phyloP scores from a whole-genome alignment of 148 eudicot genomes.

The Oxyria digyna region DNA sequence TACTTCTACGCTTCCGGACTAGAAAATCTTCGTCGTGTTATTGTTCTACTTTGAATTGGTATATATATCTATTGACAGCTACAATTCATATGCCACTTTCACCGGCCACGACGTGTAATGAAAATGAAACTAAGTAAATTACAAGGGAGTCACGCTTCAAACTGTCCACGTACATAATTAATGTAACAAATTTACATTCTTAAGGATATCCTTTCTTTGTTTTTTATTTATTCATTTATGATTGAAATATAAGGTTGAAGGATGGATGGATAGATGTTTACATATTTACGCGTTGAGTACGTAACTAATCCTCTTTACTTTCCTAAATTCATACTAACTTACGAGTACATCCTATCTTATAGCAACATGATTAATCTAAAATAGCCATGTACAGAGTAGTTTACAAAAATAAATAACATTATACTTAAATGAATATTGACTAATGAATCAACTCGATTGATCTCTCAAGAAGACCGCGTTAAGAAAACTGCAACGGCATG shows the following conservation, averaged over 20 bases:
- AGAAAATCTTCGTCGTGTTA: too few species aligned
- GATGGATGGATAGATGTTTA: background rate
- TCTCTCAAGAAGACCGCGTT: background rate
- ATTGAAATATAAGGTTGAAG: background rate
- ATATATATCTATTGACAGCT: background rate
- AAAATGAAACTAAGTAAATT: background rate
- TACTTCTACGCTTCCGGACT: too few species aligned
- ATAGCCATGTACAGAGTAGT: background rate
- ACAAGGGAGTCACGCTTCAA: background rate
- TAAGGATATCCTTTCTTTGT: too few species aligned
- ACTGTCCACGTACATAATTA: background rate
- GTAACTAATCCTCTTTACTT: background rate
- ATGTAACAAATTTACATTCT: too few species aligned
- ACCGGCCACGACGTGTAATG: background rate
- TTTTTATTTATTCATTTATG: background rate
- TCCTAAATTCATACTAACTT: background rate
- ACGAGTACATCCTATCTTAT: background rate
- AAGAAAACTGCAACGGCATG: background rate
- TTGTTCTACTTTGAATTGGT: too few species aligned
- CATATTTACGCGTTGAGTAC: background rate
- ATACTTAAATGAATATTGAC: too few species aligned
- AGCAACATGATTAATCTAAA: background rate
- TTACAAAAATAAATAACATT: background rate
- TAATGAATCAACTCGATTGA: background rate
- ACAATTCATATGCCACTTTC: background rate